Conservation (phyloP, 345 rosid species). For the Noccaea caerulescens region DNA sequence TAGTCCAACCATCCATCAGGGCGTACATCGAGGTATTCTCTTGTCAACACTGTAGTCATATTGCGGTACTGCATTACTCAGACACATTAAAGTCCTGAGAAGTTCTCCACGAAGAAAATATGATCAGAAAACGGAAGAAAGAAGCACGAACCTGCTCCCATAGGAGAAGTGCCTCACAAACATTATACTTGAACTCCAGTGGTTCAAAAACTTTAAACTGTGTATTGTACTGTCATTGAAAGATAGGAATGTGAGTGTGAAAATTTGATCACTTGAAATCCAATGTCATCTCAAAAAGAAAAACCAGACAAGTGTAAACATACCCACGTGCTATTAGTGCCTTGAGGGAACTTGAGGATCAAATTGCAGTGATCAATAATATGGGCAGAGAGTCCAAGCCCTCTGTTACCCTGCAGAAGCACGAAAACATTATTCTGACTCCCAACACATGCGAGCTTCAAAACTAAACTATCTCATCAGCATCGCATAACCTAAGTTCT, state of each 20-base stretch:
- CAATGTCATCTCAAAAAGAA: background rate
- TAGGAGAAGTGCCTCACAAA: conserved; percentile 82
- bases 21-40: conserved; percentile 90
- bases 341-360: conserved; percentile 83
- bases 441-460: conserved; percentile 6
- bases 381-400: conserved; percentile 82
- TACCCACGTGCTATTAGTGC: conserved; percentile 98
- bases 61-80: conserved; percentile 77
- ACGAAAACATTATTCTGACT: conserved; percentile 5
- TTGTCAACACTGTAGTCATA: conserved; percentile 93
- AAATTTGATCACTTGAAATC: conserved; percentile 1
- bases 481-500: conserved; percentile 3
- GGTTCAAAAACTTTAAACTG: conserved; percentile 89
- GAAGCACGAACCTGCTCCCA: conserved; percentile 90
- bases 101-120: conserved; percentile 3
- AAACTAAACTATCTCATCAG: background rate
- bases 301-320: conserved; percentile 30
- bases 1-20: conserved; percentile 96
- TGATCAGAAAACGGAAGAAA: conserved; percentile 11
- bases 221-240: conserved; percentile 69
- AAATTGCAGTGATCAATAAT: conserved; percentile 78
- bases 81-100: conserved; percentile 29
- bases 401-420: conserved; percentile 71
- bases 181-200: conserved; percentile 83
- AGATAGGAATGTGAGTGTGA: conserved; percentile 1